Conservation (phyloP, 2,329 filamentous ascomycete genomes). For the Microsporum ferrugineum region DNA sequence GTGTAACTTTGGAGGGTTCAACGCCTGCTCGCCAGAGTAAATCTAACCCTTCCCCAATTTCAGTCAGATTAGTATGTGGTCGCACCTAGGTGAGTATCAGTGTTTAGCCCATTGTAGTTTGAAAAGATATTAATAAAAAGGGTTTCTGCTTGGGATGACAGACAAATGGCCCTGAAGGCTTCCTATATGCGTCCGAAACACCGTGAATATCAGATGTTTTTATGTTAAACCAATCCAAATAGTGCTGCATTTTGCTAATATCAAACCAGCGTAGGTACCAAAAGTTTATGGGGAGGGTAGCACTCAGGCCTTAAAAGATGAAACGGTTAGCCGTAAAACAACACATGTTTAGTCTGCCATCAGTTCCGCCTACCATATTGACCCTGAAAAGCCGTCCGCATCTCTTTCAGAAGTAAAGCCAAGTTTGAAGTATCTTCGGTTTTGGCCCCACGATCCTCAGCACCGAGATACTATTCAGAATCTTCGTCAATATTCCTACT, state of each 20-base stretch:
- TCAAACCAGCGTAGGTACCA: slow-evolving; percentile 21
- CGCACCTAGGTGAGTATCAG: background rate
- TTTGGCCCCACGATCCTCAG: slow-evolving; percentile 6
- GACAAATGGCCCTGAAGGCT: background rate
- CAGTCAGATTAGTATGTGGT: slow-evolving; percentile 17
- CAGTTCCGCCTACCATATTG: background rate
- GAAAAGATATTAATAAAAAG: background rate
- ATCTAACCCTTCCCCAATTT: slow-evolving; percentile 18
- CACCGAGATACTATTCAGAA: slow-evolving; percentile 1
- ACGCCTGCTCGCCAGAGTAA: slow-evolving; percentile 21
- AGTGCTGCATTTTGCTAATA: slow-evolving; percentile 11
- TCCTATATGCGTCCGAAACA: background rate
- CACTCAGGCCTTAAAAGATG: background rate
- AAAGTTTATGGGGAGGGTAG: slow-evolving; percentile 9
- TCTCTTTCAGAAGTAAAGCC: slow-evolving; percentile 1
- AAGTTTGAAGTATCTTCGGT: slow-evolving; percentile 4
- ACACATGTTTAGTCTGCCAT: background rate
- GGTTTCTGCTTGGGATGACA: background rate
- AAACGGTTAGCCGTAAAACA: background rate
- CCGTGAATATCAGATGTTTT: slow-evolving; percentile 20
- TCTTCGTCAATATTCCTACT: background rate
- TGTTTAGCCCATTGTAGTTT: background rate
- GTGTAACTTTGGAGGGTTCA: slow-evolving; percentile 18
- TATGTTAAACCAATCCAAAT: slow-evolving; percentile 20
- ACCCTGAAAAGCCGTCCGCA: background rate